Evolutionary conservation across 2,329 filamentous ascomycete genomes (phyloP).

Genomic region (Macrophomina tecta): DNA sequence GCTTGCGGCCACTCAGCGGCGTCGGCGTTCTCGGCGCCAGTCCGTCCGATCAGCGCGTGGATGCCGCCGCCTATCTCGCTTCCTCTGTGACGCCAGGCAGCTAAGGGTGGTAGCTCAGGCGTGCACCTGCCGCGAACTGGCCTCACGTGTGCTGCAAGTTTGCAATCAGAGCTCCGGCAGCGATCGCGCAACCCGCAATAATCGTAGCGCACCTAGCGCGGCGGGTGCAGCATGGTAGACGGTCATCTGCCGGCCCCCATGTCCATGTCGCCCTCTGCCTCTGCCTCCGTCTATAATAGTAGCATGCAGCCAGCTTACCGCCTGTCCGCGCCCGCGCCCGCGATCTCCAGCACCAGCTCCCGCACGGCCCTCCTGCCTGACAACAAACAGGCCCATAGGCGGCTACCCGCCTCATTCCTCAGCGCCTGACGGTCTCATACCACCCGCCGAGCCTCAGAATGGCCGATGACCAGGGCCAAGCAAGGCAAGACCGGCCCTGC

Average conservation of each 20-base stretch:
- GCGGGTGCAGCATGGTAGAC: constrained; percentile 20
- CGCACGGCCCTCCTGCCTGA: constrained; percentile 19
- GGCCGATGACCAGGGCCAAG: constrained; percentile 12
- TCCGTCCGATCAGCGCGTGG: constrained; percentile 15
- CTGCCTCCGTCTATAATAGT: constrained; percentile 22
- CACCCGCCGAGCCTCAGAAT: constrained; percentile 16
- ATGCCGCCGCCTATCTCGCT: neutral
- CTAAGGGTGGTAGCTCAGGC: neutral
- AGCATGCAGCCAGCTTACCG: constrained; percentile 20
- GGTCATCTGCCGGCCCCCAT: constrained; percentile 28
- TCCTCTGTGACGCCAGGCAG: constrained; percentile 2
- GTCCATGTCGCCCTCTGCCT: constrained; percentile 6
- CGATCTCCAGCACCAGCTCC: constrained; percentile 22
- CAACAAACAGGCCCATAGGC: constrained; percentile 20
- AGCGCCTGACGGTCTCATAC: constrained; percentile 20
- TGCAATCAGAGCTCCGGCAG: constrained; percentile 10
- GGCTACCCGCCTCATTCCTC: constrained; percentile 18
- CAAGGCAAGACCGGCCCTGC: neutral
- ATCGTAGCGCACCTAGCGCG: constrained; percentile 22
- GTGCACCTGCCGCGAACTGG: constrained; percentile 4
- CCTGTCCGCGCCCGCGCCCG: constrained; percentile 20
- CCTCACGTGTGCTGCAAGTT: constrained; percentile 23
- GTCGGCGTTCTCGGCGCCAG: constrained; percentile 24
- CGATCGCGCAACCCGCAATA: constrained; percentile 23
- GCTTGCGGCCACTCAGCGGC: constrained; percentile 27